These are phyloP conservation scores for Suillus subluteus DNA, from an alignment of 768 basidiomycete genomes.

Conservation along the genomic window DNA sequence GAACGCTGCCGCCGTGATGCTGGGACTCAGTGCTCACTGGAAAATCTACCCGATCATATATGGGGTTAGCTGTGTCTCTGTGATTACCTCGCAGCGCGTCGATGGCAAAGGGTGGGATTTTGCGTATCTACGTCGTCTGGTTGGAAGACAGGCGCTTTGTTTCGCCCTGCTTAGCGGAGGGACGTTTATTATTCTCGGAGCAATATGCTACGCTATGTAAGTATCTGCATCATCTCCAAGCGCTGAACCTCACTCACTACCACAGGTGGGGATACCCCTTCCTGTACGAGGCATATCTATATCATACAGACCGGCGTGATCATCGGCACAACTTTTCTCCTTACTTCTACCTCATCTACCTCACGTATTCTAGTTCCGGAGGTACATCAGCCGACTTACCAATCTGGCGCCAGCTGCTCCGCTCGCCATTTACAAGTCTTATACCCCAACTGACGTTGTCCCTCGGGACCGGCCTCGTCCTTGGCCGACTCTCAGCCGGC, in stretches of 20 bases:
- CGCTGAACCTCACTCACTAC: constrained; percentile 6
- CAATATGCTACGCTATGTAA: constrained; percentile 74
- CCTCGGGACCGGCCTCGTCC: constrained; percentile 71
- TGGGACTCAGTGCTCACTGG: constrained; percentile 91
- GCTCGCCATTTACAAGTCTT: constrained; percentile 82
- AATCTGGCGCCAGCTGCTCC: constrained; percentile 48
- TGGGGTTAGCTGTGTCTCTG: constrained; percentile 67
- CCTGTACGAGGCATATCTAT: constrained; percentile 89
- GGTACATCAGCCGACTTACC: constrained; percentile 25
- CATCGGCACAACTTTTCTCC: constrained; percentile 99
- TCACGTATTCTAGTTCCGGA: constrained; percentile 63
- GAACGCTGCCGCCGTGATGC: constrained; percentile 66
- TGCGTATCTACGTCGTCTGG: constrained; percentile 39
- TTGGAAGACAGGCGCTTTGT: constrained; percentile 56
- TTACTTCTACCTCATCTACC: constrained; percentile 94
- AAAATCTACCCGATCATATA: constrained; percentile 98
- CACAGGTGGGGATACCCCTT: constrained; percentile 94
- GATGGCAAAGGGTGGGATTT: constrained; percentile 25
- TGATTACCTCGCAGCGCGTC: constrained; percentile 28
- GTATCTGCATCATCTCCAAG: constrained; percentile 33
- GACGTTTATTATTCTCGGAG: constrained; percentile 67
- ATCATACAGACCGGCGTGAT: constrained; percentile 89
- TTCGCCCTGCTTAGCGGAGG: constrained; percentile 73
- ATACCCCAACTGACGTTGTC: constrained; percentile 80
- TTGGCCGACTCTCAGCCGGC: constrained; percentile 60